Evolutionary conservation across 805 yeast species (phyloP).

Genomic region (Pichia insulana): DNA sequence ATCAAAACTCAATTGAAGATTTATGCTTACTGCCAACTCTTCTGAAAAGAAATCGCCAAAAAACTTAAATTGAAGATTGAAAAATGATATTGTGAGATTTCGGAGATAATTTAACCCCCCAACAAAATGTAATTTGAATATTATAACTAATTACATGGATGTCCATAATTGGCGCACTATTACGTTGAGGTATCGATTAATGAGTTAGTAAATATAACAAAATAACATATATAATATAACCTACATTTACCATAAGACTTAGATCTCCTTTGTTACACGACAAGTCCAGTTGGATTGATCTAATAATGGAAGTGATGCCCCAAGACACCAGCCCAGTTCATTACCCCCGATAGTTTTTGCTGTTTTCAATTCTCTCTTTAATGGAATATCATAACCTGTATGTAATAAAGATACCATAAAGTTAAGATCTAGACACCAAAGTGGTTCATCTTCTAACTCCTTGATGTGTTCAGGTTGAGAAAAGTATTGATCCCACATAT

Average conservation of each 20-base stretch:
- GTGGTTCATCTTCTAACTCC: slow-evolving; percentile 68
- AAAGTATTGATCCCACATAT: slow-evolving; percentile 61
- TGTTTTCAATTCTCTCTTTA: slow-evolving; percentile 80
- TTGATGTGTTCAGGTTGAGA: slow-evolving; percentile 58
- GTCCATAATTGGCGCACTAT: too few species aligned
- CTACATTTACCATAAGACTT: too few species aligned
- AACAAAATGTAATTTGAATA: too few species aligned
- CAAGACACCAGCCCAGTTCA: slow-evolving; percentile 98
- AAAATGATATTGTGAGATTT: too few species aligned
- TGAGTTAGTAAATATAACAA: too few species aligned
- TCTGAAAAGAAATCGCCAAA: too few species aligned
- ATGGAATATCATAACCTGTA: slow-evolving; percentile 95
- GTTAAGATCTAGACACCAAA: slow-evolving; percentile 89
- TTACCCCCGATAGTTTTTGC: slow-evolving; percentile 83
- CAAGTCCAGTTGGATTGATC: slow-evolving; percentile 73
- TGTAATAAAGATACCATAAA: slow-evolving; percentile 86
- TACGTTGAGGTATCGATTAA: too few species aligned
- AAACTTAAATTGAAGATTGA: too few species aligned
- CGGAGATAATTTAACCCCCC: neutral
- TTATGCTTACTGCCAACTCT: too few species aligned
- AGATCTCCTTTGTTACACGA: slow-evolving; percentile 29
- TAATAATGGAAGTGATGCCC: slow-evolving; percentile 89
- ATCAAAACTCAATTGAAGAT: neutral
- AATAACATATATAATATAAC: too few species aligned
- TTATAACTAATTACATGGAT: too few species aligned